Evolutionary conservation across 2,329 filamentous ascomycete genomes (phyloP), one percentile per base, ranked within the genome.

Genomic region (Amauroascus verrucosus): DNA sequence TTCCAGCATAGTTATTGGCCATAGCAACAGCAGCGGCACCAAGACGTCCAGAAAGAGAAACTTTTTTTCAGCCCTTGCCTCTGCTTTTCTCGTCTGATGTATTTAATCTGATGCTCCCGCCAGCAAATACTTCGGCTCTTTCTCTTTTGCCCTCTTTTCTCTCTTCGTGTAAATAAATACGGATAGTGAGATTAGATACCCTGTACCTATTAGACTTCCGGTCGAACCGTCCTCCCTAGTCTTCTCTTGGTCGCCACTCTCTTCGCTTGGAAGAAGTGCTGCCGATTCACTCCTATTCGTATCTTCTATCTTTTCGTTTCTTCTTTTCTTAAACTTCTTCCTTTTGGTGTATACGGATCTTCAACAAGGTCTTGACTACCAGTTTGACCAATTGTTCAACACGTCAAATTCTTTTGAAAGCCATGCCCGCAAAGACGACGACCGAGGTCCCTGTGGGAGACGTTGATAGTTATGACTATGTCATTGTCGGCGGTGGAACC

Each of bases 401-500:
- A 48, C 44, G 33, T 46, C 16, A 38, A 45, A 37, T 1, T 38
- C 18, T 20, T 45, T 8, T 24, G n/a, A 41, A 11, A 18, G n/a
- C 61, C 60, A 83, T 82, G 77, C 63, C 64, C 43, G 50, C 49
- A 20, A 53, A 43, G 22, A 86, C 85, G 50, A 90, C 85, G 59
- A 82, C 78, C 60, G 74, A 81, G 54, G 76, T 90, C 59, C 77
- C 84, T 46, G 69, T 79, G 58, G 73, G 78, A 64, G 82, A 85
- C 61, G 76, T 77, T 64, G 75, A 83, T 70, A 77, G 76, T 72
- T 93, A 82, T 72, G 87, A 93, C 78, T 93, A 90, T 74, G 78
- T 93, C 68, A 81, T 93, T 61, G 85, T 93, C 48, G 88, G 88
- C 59, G 88, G 88, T 58, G 88, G 88, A 65, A 93, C 88, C 48